Evolutionary conservation across 805 yeast genomes (phyloP).

Genomic region (Metschnikowia borealis): DNA sequence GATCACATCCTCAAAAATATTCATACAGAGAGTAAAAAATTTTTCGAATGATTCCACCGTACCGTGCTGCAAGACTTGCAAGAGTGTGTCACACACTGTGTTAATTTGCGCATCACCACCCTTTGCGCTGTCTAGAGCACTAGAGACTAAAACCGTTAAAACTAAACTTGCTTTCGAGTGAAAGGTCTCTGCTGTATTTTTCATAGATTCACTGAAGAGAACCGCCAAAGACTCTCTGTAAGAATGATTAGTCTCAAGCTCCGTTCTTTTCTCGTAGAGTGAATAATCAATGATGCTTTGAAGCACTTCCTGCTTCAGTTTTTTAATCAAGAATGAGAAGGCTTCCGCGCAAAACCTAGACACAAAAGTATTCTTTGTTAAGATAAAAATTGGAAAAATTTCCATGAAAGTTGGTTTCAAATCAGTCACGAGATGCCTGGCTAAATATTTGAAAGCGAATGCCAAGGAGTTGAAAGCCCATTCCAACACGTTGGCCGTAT

Average conservation of each 20-base stretch:
- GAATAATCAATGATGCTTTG: constrained; percentile 42
- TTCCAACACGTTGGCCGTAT: constrained; percentile 65
- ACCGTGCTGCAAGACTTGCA: constrained; percentile 53
- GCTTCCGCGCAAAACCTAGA: constrained; percentile 89
- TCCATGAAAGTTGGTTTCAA: constrained; percentile 64
- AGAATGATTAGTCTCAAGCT: constrained; percentile 36
- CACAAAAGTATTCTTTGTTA: constrained; percentile 56
- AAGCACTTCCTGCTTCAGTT: constrained; percentile 50
- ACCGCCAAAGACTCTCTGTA: constrained; percentile 57
- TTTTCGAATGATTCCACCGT: constrained; percentile 43
- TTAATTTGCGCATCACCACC: constrained; percentile 8
- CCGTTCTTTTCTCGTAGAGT: constrained; percentile 30
- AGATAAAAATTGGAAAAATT: constrained; percentile 60
- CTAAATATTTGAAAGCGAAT: constrained; percentile 81
- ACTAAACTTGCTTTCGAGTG: constrained; percentile 67
- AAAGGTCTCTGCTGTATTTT: constrained; percentile 63
- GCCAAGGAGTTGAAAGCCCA: constrained; percentile 83
- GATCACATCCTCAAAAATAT: constrained; percentile 17
- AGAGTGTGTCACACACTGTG: constrained; percentile 55
- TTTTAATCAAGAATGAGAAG: constrained; percentile 74
- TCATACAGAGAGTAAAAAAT: constrained; percentile 36
- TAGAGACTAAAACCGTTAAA: constrained; percentile 41
- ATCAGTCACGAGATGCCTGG: constrained; percentile 59
- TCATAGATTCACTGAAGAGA: constrained; percentile 70
- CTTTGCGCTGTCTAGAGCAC: constrained; percentile 15